Conservation (phyloP, 305 asterid species). For the Plantago coronopus region DNA sequence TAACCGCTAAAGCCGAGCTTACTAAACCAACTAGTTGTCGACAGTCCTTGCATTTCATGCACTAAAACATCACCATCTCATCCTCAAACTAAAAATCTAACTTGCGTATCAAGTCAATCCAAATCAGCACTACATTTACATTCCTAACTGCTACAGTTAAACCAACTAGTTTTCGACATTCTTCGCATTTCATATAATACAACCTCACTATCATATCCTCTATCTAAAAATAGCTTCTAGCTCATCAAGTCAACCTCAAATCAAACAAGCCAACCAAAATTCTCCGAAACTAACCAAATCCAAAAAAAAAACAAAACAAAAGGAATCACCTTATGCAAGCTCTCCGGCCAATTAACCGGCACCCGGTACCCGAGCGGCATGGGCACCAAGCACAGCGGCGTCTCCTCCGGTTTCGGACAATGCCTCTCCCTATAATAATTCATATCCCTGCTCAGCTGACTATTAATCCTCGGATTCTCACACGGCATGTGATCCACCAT, state of each 20-base stretch:
- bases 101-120: no score
- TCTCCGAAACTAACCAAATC: neutral
- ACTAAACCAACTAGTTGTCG: no score
- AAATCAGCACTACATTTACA: no score
- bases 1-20: no score
- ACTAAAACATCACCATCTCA: no score
- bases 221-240: no score
- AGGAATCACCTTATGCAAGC: constrained; percentile 70
- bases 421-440: constrained; percentile 92
- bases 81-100: no score
- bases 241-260: neutral
- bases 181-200: no score
- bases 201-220: no score
- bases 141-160: no score
- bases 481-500: constrained; percentile 96
- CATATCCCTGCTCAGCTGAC: constrained; percentile 96
- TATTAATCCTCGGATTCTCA: constrained; percentile 82
- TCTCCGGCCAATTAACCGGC: constrained; percentile 91
- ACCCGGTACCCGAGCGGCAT: constrained; percentile 77
- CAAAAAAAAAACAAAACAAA: constrained; percentile 10
- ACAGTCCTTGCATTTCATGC: no score
- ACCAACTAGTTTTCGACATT: no score
- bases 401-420: constrained; percentile 75
- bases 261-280: neutral
- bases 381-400: constrained; percentile 89